A percentile compares a stretch with the other conserved stretches of the same genome.
phyloP scores from a whole-genome alignment of 108 stramenopile genomes.

The Pseudonitzschia multiseries region DNA sequence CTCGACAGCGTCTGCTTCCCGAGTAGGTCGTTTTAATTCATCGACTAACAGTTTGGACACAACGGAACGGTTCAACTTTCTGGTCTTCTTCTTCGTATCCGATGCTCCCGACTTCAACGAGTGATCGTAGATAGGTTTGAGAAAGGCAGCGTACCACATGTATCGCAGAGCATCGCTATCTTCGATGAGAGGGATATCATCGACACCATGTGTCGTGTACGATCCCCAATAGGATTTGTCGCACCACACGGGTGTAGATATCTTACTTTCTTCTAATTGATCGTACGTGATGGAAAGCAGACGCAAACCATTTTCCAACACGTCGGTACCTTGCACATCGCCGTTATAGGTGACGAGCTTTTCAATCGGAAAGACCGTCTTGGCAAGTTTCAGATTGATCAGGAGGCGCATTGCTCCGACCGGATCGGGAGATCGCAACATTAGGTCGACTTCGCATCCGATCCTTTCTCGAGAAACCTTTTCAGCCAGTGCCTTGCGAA shows the following conservation, averaged over 20 bases:
- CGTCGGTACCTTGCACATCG: not conserved
- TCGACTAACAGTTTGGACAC: constrained; percentile 65
- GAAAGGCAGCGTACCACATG: constrained; percentile 82
- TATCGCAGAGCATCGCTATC: constrained; percentile 79
- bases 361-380: constrained; percentile 67
- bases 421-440: constrained; percentile 83
- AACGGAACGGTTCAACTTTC: constrained; percentile 56
- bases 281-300: constrained; percentile 63
- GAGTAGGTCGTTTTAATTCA: constrained; percentile 70
- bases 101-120: not conserved
- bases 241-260: constrained; percentile 74
- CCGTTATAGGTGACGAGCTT: constrained; percentile 14
- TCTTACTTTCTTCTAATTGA: constrained; percentile 65
- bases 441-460: constrained; percentile 83
- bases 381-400: constrained; percentile 62
- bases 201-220: constrained; percentile 43
- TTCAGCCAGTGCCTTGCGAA: constrained; percentile 69
- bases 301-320: constrained; percentile 54
- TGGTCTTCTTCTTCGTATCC: constrained; percentile 29
- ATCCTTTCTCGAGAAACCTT: constrained; percentile 91
- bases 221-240: constrained; percentile 20
- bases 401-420: constrained; percentile 84
- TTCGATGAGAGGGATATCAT: constrained; percentile 46
- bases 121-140: constrained; percentile 68
- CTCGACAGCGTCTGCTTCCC: constrained; percentile 77